A percentile compares a stretch with the other conserved stretches of the same genome.
Evolutionary conservation across 495 filamentous ascomycete species (phyloP).

Genomic region (Aspergillus indologenus): DNA sequence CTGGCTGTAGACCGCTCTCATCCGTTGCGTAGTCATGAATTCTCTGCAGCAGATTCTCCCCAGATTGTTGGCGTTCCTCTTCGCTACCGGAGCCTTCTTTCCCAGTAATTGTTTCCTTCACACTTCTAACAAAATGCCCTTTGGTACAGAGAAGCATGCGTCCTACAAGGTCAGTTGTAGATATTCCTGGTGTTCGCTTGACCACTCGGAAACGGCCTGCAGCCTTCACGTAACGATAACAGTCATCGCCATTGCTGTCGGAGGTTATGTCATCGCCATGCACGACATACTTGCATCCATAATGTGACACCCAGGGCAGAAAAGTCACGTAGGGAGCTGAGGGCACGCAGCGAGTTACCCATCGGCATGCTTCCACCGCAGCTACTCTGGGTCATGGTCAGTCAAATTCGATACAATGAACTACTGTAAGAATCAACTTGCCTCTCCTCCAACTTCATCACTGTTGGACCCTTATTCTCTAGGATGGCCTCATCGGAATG

Average conservation of each 20-base stretch:
- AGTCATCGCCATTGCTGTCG: constrained; percentile 82
- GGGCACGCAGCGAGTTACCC: constrained; percentile 79
- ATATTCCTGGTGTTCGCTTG: constrained; percentile 93
- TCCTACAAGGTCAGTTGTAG: constrained; percentile 94
- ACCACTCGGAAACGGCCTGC: constrained; percentile 91
- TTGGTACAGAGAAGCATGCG: constrained; percentile 93
- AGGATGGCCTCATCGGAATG: constrained; percentile 94
- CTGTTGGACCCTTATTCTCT: constrained; percentile 95
- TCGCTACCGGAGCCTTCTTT: constrained; percentile 66
- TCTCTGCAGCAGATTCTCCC: constrained; percentile 62
- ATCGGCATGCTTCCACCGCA: constrained; percentile 91
- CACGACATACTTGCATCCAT: constrained; percentile 88
- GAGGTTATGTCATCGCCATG: constrained; percentile 91
- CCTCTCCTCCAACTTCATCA: constrained; percentile 92
- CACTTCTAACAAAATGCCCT: constrained; percentile 79
- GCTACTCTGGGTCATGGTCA: constrained; percentile 52
- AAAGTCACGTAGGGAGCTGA: constrained; percentile 93
- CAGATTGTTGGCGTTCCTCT: constrained; percentile 60
- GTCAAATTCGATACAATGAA: constrained; percentile 14
- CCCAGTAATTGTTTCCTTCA: constrained; percentile 63
- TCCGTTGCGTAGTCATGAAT: constrained; percentile 85
- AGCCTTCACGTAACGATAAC: constrained; percentile 93
- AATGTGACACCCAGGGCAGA: constrained; percentile 89
- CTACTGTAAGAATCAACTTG: constrained; percentile 29
- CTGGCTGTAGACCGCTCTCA: constrained; percentile 65